Evolutionary conservation across 2,329 filamentous ascomycete species (phyloP).

Genomic region (Pseudogymnoascus pannorum): DNA sequence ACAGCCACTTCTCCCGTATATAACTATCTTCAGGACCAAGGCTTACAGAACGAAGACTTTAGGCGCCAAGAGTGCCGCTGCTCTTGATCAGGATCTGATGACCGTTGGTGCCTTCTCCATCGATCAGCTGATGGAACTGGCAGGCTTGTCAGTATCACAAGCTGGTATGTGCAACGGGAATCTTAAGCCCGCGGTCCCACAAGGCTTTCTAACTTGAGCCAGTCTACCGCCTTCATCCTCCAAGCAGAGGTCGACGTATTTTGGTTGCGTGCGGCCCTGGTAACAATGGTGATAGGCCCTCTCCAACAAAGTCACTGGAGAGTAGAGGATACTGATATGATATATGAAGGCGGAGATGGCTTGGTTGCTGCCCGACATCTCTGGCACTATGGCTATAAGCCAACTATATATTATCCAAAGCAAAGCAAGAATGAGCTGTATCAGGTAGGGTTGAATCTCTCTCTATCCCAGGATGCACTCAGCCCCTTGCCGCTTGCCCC

Average conservation of each 20-base stretch:
- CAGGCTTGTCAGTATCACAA: conserved; percentile 87
- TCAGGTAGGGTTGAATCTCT: conserved; percentile 44
- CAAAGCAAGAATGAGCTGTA: conserved; percentile 86
- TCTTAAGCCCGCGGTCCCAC: background rate
- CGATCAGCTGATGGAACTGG: conserved; percentile 95
- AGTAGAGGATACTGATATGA: conserved; percentile 1
- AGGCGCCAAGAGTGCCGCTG: conserved; percentile 76
- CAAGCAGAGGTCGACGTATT: conserved; percentile 60
- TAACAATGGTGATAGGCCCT: conserved; percentile 49
- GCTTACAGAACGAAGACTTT: conserved; percentile 56
- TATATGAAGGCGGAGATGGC: conserved; percentile 70
- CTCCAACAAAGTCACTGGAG: background rate
- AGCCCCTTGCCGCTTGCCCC: background rate
- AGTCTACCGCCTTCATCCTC: conserved; percentile 83
- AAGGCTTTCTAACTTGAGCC: background rate
- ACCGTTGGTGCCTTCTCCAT: conserved; percentile 79
- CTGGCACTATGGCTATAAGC: conserved; percentile 83
- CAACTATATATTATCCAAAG: conserved; percentile 89
- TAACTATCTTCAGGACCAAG: background rate
- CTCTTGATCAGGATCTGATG: conserved; percentile 93
- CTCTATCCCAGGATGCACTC: background rate
- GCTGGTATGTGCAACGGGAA: conserved; percentile 50
- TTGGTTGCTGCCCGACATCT: conserved; percentile 91
- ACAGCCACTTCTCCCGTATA: background rate
- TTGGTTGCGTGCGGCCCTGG: conserved; percentile 87